Percentiles rank a stretch among this genome's conserved stretches.
Conservation (phyloP, 2,329 filamentous ascomycete genomes). For the Ophiostoma angusticollis region DNA sequence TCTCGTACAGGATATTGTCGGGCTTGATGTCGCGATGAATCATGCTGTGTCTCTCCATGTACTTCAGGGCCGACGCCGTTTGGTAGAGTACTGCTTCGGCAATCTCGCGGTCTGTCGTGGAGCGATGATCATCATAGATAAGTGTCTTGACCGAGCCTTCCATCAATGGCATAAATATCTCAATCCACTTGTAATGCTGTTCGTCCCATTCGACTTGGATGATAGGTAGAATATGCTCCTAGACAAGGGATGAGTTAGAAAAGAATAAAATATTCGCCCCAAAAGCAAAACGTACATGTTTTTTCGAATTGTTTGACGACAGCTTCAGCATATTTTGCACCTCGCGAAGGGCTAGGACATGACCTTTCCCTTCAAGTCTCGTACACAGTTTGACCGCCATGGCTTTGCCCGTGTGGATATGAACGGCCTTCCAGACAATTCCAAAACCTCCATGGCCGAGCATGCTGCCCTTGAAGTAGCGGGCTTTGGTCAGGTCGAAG, state of each 20-base stretch:
- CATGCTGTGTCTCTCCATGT: constrained; percentile 44
- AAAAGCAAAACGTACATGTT: constrained; percentile 7
- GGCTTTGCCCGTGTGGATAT: constrained; percentile 15
- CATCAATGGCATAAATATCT: constrained; percentile 12
- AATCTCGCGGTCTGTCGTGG: background rate
- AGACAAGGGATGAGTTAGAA: background rate
- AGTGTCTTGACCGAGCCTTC: constrained; percentile 10
- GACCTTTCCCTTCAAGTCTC: constrained; percentile 15
- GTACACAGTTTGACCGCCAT: constrained; percentile 21
- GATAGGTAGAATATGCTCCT: constrained; percentile 15
- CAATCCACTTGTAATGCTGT: constrained; percentile 5
- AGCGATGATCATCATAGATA: background rate
- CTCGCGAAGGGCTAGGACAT: constrained; percentile 18
- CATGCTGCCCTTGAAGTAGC: constrained; percentile 15
- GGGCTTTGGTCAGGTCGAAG: constrained; percentile 4
- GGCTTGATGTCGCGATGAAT: constrained; percentile 97
- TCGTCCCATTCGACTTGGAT: constrained; percentile 7
- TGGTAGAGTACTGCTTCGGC: constrained; percentile 9
- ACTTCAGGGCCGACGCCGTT: constrained; percentile 15
- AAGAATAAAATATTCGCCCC: background rate
- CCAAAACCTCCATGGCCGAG: constrained; percentile 18
- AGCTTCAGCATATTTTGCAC: constrained; percentile 17
- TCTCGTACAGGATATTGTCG: constrained; percentile 82
- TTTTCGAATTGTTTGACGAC: background rate
- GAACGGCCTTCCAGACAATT: constrained; percentile 14